These are phyloP conservation scores for Beta vulgaris DNA, from an alignment of 148 eudicot genomes.

Conservation along the genomic window DNA sequence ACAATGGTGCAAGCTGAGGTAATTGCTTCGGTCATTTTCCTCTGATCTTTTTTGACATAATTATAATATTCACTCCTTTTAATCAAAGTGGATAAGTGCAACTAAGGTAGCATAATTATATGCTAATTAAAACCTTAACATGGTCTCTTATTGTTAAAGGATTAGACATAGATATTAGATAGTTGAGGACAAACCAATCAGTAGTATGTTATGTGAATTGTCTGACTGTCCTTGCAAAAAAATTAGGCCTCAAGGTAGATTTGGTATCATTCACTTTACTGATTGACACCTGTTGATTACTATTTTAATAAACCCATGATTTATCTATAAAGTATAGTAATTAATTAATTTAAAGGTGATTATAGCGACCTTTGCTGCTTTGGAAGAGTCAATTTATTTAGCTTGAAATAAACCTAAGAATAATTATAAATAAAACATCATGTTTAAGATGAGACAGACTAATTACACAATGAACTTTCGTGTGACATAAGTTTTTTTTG, in stretches of 20 bases:
- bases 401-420: background rate
- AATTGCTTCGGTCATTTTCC: constrained; percentile 25
- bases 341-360: background rate
- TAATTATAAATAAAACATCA: background rate
- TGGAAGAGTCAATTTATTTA: constrained; percentile 18
- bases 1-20: constrained; percentile 26
- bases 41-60: constrained; percentile 1
- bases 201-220: constrained; percentile 36
- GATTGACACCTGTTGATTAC: constrained; percentile 29
- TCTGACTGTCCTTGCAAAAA: constrained; percentile 31
- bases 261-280: constrained; percentile 31
- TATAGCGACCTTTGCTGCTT: constrained; percentile 11
- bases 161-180: constrained; percentile 16
- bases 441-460: no score
- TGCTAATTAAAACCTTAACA: background rate
- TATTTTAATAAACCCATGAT: constrained; percentile 16
- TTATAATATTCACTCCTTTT: background rate
- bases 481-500: no score
- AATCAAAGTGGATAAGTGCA: constrained; percentile 25
- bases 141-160: constrained; percentile 15
- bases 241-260: constrained; percentile 28
- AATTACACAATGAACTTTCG: no score
- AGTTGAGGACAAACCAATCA: constrained; percentile 52
- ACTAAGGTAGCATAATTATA: constrained; percentile 11
- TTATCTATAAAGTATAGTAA: background rate